Evolutionary conservation across 2,329 filamentous ascomycete genomes (phyloP), one percentile per base, ranked within the genome.

Genomic region (Colletotrichum viniferum): DNA sequence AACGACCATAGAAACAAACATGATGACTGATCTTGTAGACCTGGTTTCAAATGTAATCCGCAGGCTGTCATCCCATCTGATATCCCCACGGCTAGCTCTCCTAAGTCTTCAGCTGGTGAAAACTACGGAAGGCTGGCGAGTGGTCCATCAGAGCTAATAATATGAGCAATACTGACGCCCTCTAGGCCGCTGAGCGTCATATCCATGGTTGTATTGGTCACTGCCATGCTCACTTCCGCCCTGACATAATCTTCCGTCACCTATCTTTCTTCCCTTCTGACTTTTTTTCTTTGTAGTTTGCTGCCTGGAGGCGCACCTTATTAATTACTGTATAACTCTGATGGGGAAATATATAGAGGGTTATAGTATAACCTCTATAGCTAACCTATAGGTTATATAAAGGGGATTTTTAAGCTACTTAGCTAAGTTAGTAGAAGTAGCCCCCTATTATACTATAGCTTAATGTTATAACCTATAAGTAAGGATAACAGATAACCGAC

Each of bases 211-310:
- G 48, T 78, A 12, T 66, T 78, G 4, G 56, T 77, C 1, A 67
- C 74, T 6, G 74, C 71, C 14, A 71, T 78, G 9, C 75, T 58
- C 4, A 77, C 77, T 4, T 78, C 77, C 1, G 69, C 70, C 4
- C 16, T 78, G 6, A 77, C 77, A 1, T 74, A 77, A 38, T 77
- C 72, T 0, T 73, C 68, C 16, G 67, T 78, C 7, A 55, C 77
- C 7, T 77, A 78, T 30, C 48, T n/a, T n/a, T n/a, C n/a, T n/a
- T n/a, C n/a, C n/a, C n/a, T n/a, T n/a, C n/a, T n/a, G n/a, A n/a
- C n/a, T n/a, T n/a, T n/a, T n/a, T n/a, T n/a, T n/a, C n/a, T n/a
- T n/a, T n/a, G n/a, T n/a, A n/a, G n/a, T n/a, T n/a, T n/a, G n/a
- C n/a, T n/a, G n/a, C n/a, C n/a, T n/a, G n/a, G n/a, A n/a, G n/a